Conservation (phyloP, 345 rosid species). For the Euphorbia tirucalli region DNA sequence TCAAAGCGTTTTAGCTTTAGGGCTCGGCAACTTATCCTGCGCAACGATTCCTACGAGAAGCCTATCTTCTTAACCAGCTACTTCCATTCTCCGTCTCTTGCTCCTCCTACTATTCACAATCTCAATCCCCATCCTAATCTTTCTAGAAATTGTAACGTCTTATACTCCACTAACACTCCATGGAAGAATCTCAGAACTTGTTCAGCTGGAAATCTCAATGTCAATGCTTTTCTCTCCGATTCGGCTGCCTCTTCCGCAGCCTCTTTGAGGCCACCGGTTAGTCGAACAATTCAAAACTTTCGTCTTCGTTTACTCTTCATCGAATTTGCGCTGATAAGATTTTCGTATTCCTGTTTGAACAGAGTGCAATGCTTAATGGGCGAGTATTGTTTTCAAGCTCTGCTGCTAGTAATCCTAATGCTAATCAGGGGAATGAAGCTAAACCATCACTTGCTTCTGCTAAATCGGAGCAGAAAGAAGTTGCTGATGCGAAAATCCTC, state of each 20-base stretch:
- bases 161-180: neutral
- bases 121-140: neutral
- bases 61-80: neutral
- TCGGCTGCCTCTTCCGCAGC: neutral
- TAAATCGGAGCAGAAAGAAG: constrained; percentile 17
- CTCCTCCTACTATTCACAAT: neutral
- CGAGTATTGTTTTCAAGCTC: constrained; percentile 50
- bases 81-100: neutral
- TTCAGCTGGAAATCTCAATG: neutral
- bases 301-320: neutral
- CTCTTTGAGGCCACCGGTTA: constrained; percentile 15
- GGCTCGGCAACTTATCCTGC: constrained; percentile 18
- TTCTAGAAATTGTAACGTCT: neutral
- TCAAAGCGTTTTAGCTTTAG: constrained; percentile 20
- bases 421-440: constrained; percentile 13
- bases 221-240: constrained; percentile 2
- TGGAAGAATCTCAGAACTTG: constrained; percentile 11
- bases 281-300: neutral
- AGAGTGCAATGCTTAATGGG: constrained; percentile 35
- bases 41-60: neutral
- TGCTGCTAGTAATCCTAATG: constrained; percentile 28
- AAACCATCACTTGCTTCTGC: constrained; percentile 1
- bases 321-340: neutral
- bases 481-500: constrained; percentile 70
- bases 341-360: constrained; percentile 7